Conservation (phyloP, 2,329 filamentous ascomycete genomes). For the Aspergillus melleus region DNA sequence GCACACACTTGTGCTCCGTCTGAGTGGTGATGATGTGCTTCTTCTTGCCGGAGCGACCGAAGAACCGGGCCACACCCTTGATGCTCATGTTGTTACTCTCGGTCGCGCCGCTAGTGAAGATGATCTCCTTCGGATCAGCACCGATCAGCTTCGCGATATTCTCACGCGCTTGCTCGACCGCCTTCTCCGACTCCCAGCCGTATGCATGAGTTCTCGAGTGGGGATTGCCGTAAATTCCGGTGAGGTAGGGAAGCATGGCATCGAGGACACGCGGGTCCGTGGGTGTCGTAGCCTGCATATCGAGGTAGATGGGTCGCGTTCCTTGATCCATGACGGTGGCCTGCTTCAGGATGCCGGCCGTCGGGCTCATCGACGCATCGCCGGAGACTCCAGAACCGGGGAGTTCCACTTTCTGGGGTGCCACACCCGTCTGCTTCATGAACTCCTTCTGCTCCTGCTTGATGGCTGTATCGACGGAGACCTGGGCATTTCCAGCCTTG, state of each 20-base stretch:
- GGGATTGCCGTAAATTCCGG: constrained; percentile 92
- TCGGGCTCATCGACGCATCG: constrained; percentile 75
- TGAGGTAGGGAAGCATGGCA: constrained; percentile 93
- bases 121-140: constrained; percentile 95
- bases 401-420: constrained; percentile 59
- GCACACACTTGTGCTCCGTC: constrained; percentile 98
- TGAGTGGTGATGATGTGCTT: constrained; percentile 97
- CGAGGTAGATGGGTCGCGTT: constrained; percentile 90
- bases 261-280: constrained; percentile 93
- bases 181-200: constrained; percentile 97
- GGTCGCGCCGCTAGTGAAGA: constrained; percentile 96
- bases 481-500: constrained; percentile 67
- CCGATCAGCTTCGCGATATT: constrained; percentile 86
- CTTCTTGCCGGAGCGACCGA: constrained; percentile 90
- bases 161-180: constrained; percentile 80
- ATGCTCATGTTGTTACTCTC: constrained; percentile 99
- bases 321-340: constrained; percentile 92
- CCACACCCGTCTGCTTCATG: constrained; percentile 56
- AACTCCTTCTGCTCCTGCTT: constrained; percentile 84
- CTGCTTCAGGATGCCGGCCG: constrained; percentile 81
- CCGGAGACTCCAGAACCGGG: constrained; percentile 59
- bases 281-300: constrained; percentile 97
- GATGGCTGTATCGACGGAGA: constrained; percentile 79
- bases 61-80: constrained; percentile 96
- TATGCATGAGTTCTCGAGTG: constrained; percentile 97